Conservation (phyloP, 345 rosid genomes). For the Kandelia obovata region DNA sequence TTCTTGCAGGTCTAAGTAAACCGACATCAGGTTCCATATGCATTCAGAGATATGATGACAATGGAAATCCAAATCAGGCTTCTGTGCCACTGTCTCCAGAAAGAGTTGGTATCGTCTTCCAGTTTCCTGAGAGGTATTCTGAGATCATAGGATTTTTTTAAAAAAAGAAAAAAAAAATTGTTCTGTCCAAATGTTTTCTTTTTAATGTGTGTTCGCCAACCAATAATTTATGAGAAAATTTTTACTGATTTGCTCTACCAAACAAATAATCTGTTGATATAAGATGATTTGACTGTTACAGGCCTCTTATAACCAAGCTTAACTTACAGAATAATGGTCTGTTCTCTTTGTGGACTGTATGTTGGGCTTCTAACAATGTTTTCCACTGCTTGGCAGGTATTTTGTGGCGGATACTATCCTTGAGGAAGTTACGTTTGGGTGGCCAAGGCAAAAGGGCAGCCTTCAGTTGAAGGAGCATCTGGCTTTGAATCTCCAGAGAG, state of each 20-base stretch:
- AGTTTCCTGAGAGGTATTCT: slow-evolving; percentile 86
- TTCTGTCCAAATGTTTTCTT: too few relatives aligned
- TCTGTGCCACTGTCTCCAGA: slow-evolving; percentile 50
- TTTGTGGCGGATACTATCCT: slow-evolving; percentile 83
- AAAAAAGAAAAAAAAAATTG: too few relatives aligned
- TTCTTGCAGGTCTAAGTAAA: slow-evolving; percentile 83
- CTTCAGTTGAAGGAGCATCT: slow-evolving; percentile 58
- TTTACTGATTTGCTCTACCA: too few relatives aligned
- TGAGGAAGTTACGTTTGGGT: slow-evolving; percentile 85
- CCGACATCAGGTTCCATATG: slow-evolving; percentile 84
- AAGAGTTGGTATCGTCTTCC: slow-evolving; percentile 90
- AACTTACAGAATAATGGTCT: not conserved
- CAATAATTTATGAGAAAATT: too few relatives aligned
- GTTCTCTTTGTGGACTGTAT: not conserved
- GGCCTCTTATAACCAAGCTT: not conserved
- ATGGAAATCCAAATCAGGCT: slow-evolving; percentile 47
- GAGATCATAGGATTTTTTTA: not conserved
- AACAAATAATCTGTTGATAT: too few relatives aligned
- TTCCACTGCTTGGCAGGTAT: slow-evolving; percentile 45
- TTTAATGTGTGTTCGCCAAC: too few relatives aligned
- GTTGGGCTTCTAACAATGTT: slow-evolving; percentile 10
- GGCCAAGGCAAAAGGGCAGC: slow-evolving; percentile 79
- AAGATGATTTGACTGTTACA: not conserved
- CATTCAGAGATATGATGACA: slow-evolving; percentile 56
- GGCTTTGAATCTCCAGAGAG: slow-evolving; percentile 74